Base-by-base conservation (phyloP, 2,329 filamentous ascomycete genomes). In the Clarireedia paspali region DNA sequence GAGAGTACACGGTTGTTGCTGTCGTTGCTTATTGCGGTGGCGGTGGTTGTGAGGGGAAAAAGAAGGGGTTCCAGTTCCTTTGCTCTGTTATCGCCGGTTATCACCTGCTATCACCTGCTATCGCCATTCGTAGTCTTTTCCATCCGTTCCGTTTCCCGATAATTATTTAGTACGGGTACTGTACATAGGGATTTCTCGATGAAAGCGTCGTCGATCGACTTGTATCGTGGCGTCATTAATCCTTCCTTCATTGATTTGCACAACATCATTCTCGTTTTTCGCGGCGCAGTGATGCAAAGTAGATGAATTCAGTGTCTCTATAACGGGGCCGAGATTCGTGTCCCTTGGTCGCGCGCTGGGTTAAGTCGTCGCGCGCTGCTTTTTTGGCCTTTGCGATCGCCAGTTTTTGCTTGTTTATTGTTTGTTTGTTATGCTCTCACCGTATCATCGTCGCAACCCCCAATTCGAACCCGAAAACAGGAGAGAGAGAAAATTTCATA, bases 261-360 rank as follows among this genome's bases (percentile, higher is more conserved):
- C 44, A 34, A 55, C 50, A 10, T 44, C 47, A 51, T 39, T 38
- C 53, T 26, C 30, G 3, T 42, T 44, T 38, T 30, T 49, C 52
- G 58, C 50, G 51, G n/a, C 44, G 58, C 56, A 59, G 57, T 55
- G 40, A 60, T 62, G 53, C 53, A 50, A 55, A 55, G 38, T 55
- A 50, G 46, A 55, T 55, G 53, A 50, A 50, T 50, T 23, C 24
- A 40, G 44, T 48, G 52, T 54, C 52, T 54, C 45, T 30, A 38
- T 42, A 40, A 49, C 47, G 52, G 45, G 52, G 30, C 45, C 15
- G 17, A 53, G 42, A 34, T 15, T 44, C 23, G 46, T 26, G 9
- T 55, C 46, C 36, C 17, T 55, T 53, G 50, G 36, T 53, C 46
- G 26, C 34, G 40, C 14, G 20, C n/a, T 36, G 23, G 17, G 39